These are phyloP conservation scores for Aegle marmelos DNA, from an alignment of 345 rosid species.

Conservation along the genomic window DNA sequence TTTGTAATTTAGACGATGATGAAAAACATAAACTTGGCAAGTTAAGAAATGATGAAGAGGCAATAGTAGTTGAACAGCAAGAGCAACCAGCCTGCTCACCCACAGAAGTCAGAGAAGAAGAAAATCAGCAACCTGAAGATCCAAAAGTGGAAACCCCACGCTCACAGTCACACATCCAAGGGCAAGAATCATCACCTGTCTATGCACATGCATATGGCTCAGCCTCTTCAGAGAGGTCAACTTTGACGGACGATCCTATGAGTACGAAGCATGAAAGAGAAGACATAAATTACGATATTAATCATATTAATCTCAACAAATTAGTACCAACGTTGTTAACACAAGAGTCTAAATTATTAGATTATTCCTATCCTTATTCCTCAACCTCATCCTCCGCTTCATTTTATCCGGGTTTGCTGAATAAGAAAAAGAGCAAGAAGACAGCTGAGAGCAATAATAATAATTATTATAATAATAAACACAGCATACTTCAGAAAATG, in stretches of 20 bases:
- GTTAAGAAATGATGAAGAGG: not conserved
- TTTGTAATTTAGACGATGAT: not conserved
- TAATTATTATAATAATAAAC: not conserved
- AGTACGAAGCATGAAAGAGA: constrained; percentile 21
- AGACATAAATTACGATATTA: not conserved
- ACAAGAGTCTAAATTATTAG: not conserved
- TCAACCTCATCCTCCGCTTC: not conserved
- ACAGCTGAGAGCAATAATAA: not conserved
- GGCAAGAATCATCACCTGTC: constrained; percentile 35
- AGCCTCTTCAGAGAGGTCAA: constrained; percentile 33
- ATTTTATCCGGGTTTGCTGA: not conserved
- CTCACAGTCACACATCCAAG: not conserved
- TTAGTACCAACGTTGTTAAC: not conserved
- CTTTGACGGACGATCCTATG: constrained; percentile 37
- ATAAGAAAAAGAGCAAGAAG: not conserved
- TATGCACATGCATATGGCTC: constrained; percentile 1
- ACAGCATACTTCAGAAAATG: not conserved
- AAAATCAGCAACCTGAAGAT: not conserved
- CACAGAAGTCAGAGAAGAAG: not conserved
- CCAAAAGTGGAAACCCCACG: not conserved
- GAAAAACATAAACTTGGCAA: not conserved
- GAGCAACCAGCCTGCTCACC: not conserved
- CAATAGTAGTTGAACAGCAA: not conserved
- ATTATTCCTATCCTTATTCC: not conserved
- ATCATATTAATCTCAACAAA: not conserved